Conservation (phyloP, 2,329 filamentous ascomycete species). For the Ceratocystis huliohia region DNA sequence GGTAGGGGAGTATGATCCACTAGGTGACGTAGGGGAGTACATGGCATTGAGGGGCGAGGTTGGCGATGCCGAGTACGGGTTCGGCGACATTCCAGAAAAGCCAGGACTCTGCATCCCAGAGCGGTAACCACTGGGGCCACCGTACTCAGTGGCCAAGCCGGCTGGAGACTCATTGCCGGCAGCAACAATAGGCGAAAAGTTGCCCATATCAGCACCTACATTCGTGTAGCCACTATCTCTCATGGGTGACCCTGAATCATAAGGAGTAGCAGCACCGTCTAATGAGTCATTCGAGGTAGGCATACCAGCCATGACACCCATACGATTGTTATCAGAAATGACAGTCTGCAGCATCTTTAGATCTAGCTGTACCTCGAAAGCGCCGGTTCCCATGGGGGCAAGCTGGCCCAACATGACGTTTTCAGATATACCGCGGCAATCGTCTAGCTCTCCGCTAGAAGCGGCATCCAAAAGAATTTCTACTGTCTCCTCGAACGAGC, state of each 20-base stretch:
- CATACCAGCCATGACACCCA: constrained; percentile 68
- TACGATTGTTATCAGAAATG: constrained; percentile 80
- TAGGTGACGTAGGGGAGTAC: constrained; percentile 68
- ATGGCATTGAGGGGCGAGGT: constrained; percentile 43
- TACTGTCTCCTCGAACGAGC: constrained; percentile 98
- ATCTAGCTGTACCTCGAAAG: constrained; percentile 87
- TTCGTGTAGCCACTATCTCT: constrained; percentile 55
- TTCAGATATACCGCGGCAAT: constrained; percentile 95
- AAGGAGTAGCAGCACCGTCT: constrained; percentile 83
- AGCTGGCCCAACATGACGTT: constrained; percentile 98
- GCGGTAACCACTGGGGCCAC: constrained; percentile 39
- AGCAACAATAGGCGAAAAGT: constrained; percentile 67
- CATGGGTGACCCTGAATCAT: constrained; percentile 76
- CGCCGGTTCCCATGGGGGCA: constrained; percentile 91
- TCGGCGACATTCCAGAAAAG: constrained; percentile 45
- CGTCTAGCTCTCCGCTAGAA: constrained; percentile 85
- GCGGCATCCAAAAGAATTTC: constrained; percentile 96
- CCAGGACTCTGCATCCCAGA: constrained; percentile 47
- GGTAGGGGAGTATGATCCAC: constrained; percentile 62
- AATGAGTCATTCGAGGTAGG: constrained; percentile 61
- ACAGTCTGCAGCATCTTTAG: constrained; percentile 92
- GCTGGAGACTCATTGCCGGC: constrained; percentile 58
- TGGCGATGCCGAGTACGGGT: constrained; percentile 62
- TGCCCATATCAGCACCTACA: constrained; percentile 46
- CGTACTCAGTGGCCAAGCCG: constrained; percentile 53